phyloP scores from a whole-genome alignment of 345 rosid species.

The Leavenworthia alabamica region DNA sequence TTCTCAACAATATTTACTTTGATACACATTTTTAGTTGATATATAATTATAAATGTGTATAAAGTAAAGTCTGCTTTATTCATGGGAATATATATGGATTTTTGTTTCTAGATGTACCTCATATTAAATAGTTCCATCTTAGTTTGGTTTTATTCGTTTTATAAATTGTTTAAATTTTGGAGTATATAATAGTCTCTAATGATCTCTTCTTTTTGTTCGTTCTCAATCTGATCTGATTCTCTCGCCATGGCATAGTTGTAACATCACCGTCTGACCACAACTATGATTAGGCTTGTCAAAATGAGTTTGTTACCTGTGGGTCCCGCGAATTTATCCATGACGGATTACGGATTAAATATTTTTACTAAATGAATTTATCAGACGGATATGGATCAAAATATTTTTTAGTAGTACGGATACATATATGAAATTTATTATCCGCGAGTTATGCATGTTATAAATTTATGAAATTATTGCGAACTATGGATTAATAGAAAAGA shows the following conservation, averaged over 20 bases:
- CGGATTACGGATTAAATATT: no score
- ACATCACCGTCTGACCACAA: not conserved
- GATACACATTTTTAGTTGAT: not conserved
- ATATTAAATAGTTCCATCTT: not conserved
- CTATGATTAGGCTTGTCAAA: no score
- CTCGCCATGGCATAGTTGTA: not conserved
- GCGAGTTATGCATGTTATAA: no score
- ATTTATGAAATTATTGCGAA: no score
- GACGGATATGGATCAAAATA: no score
- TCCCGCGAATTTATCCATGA: no score
- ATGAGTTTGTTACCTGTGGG: no score
- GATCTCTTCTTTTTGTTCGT: not conserved
- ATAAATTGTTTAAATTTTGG: not conserved
- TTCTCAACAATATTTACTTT: constrained; percentile 5
- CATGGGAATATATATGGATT: not conserved
- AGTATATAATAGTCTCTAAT: not conserved
- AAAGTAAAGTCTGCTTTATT: not conserved
- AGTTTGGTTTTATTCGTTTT: not conserved
- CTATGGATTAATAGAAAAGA: no score
- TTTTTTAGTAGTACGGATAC: no score
- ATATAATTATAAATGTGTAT: not conserved
- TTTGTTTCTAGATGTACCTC: not conserved
- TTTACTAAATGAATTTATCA: no score
- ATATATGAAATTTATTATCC: no score
- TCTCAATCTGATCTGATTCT: not conserved